A percentile compares a stretch with the other conserved stretches of the same genome.
Evolutionary conservation across 129 eudicot genomes (phyloP).

Genomic region (Arctium lappa): DNA sequence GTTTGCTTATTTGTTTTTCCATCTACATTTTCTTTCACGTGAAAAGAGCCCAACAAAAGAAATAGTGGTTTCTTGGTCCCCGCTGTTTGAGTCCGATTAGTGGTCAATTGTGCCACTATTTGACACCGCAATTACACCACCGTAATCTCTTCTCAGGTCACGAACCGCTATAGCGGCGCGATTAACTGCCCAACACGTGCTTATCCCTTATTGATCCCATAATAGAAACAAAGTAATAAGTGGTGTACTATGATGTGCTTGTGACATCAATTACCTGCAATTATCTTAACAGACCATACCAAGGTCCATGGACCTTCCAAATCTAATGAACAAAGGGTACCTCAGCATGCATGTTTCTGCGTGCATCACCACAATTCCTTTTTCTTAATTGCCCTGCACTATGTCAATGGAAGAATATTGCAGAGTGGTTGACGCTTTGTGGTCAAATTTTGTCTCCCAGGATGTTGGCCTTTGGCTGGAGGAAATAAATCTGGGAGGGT

Average conservation of each 20-base stretch:
- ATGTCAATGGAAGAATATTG: not conserved
- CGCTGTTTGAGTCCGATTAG: too few relatives aligned
- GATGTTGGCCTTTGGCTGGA: constrained; percentile 98
- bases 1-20: too few relatives aligned
- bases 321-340: not conserved
- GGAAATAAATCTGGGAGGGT: constrained; percentile 88
- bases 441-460: constrained; percentile 37
- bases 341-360: constrained; percentile 3
- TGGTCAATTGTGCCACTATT: not conserved
- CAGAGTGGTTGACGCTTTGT: constrained; percentile 20
- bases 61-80: too few relatives aligned
- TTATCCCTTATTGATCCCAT: not conserved
- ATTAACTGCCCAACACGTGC: not conserved
- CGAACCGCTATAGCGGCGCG: not conserved
- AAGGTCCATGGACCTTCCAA: not conserved
- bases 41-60: too few relatives aligned
- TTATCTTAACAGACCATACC: not conserved
- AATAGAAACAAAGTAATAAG: not conserved
- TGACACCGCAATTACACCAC: not conserved
- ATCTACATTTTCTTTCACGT: too few relatives aligned
- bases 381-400: not conserved
- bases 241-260: constrained; percentile 4
- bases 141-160: not conserved
- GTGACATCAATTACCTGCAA: not conserved
- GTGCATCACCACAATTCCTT: not conserved